Base-by-base conservation (phyloP, 2,329 filamentous ascomycete species). In the Drechslerella stenobrocha region DNA sequence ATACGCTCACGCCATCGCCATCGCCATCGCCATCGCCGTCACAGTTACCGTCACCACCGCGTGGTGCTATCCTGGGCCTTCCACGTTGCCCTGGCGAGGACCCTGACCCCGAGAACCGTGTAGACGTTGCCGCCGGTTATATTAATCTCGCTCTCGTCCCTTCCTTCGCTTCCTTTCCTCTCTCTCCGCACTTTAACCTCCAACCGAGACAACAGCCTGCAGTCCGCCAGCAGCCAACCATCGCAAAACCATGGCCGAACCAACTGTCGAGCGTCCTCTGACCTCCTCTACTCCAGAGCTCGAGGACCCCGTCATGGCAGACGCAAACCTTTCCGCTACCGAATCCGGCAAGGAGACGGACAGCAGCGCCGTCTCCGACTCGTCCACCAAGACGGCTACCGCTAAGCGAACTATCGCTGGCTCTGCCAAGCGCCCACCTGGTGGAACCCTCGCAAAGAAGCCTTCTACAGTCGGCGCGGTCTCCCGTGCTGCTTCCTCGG, bases 361-460 rank as follows among this genome's bases (percentile, higher is more conserved):
- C 44, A 63, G 34, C 23, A 69, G 58, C 48, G 57, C 45, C 13
- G 22, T 59, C n/a, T 67, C 63, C 20, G 46, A 45, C 37, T 69
- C 56, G 11, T 69, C 64, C 47, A 50, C 50, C 45, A 69, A 52
- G 46, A 61, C 64, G 11, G n/a, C 47, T 2, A 53, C 64, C n/a
- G 52, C 34, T 20, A 69, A 69, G 44, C 52, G 52, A 22, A 34
- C 37, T 28, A 58, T 61, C 18, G 45, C 24, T 32, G 64, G 64
- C 3, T 56, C 64, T 18, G 57, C 64, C 28, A 69, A 67, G 46
- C 64, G 64, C 34, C 57, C 52, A 30, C 64, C 64, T 26, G 52
- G 56, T 57, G 64, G 64, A 52, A 69, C 64, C n/a, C 50, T 69
- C 37, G 28, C 64, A 2, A 69, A 61, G 45, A 63, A 63, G 47